A percentile compares a stretch with the other conserved stretches of the same genome.
phyloP scores from a whole-genome alignment of 805 yeast species.

The Danielia oregonensis region DNA sequence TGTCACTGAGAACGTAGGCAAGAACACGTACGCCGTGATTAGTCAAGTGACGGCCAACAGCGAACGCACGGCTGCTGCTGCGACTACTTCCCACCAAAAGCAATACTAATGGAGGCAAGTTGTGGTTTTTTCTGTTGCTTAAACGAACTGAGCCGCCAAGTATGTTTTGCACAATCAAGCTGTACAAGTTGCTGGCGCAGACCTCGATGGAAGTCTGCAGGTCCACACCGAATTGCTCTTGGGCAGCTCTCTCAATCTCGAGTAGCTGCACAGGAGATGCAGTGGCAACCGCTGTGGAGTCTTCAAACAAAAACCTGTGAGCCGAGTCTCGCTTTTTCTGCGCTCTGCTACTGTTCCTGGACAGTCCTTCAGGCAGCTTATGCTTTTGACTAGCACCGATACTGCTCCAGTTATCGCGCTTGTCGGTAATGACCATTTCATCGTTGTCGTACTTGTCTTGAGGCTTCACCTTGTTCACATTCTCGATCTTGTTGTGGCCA shows the following conservation, averaged over 20 bases:
- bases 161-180: slow-evolving; percentile 48
- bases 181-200: slow-evolving; percentile 64
- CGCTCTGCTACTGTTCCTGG: not conserved
- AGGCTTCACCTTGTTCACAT: slow-evolving; percentile 9
- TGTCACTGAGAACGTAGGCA: slow-evolving; percentile 40
- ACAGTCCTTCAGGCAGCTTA: slow-evolving; percentile 11
- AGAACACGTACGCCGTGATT: slow-evolving; percentile 72
- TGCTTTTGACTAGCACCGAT: slow-evolving; percentile 25
- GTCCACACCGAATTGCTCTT: slow-evolving; percentile 48
- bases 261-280: slow-evolving; percentile 77
- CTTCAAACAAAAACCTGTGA: slow-evolving; percentile 10
- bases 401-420: slow-evolving; percentile 52
- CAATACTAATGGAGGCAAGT: slow-evolving; percentile 74
- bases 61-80: slow-evolving; percentile 72
- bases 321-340: slow-evolving; percentile 5
- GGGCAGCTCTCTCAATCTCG: slow-evolving; percentile 64
- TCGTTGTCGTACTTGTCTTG: slow-evolving; percentile 58
- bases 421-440: slow-evolving; percentile 65
- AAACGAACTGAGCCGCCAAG: slow-evolving; percentile 70
- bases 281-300: slow-evolving; percentile 40
- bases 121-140: slow-evolving; percentile 58
- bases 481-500: slow-evolving; percentile 59
- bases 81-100: slow-evolving; percentile 70
- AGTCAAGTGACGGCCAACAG: slow-evolving; percentile 73
- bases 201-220: slow-evolving; percentile 53